Base-by-base conservation (phyloP, 2,329 filamentous ascomycete genomes). In the Diplodia intermedia region DNA sequence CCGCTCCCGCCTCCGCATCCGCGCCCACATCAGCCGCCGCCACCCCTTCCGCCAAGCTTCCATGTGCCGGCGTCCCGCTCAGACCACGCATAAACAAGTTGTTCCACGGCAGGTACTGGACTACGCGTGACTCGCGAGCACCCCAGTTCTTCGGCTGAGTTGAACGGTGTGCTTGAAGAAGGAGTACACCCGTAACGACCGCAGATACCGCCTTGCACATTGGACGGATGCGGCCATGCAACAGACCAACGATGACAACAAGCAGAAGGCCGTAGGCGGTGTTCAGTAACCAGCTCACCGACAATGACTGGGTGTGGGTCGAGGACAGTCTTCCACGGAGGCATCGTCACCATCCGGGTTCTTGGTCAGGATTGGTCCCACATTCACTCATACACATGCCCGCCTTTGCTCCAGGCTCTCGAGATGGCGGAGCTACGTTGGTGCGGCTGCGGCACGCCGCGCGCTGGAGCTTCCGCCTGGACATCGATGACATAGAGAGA, bases 71-170 rank as follows among this genome's bases (percentile, higher is more conserved):
- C 23, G 26, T 20, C 50, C 50, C 50, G 23, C 26, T 53, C 26
- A 29, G 4, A 14, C 20, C 50, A 5, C 7, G 12, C 23, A 53
- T 29, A 9, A 53, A 31, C 12, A 53, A 53, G 20, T 6, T 2
- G 50, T 31, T 53, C 50, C 50, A 53, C 15, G 50, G 50, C 23
- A n/a, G 18, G 14, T 31, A 14, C 50, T 53, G 50, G 50, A 53
- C 50, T 3, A 53, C 11, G 15, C 3, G 14, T 1, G 11, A 53
- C 26, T 26, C 26, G 26, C 4, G 4, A 26, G 12, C 4, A 14
- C 0, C 26, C 23, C 26, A 4, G 14, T 18, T 3, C 6, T 4
- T 11, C 40, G 18, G 40, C 29, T 9, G 5, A 7, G 12, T 14
- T 3, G 26, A 23, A 4, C 4, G 11, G 18, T 15, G 50, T 53